These are phyloP conservation scores for Leccinum boreale DNA, from an alignment of 768 basidiomycete species.

Conservation along the genomic window DNA sequence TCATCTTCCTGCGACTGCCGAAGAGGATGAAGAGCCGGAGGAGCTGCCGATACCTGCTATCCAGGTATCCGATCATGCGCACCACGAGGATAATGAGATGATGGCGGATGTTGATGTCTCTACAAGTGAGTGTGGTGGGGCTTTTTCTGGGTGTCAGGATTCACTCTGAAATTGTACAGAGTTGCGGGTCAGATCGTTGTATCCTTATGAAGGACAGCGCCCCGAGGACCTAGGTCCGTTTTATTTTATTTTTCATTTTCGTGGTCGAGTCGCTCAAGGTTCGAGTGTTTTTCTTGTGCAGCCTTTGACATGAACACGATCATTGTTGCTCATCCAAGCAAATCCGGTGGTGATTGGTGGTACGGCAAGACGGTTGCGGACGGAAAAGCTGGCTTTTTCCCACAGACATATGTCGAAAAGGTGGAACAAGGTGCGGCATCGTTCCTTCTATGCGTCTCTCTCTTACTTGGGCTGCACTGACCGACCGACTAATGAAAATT, in stretches of 20 bases:
- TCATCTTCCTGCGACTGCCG: constrained; percentile 49
- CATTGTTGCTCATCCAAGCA: constrained; percentile 81
- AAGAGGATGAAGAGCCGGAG: constrained; percentile 47
- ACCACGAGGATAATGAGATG: constrained; percentile 44
- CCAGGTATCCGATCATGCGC: constrained; percentile 46
- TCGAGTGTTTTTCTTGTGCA: constrained; percentile 26
- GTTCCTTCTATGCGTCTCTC: not conserved
- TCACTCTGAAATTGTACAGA: constrained; percentile 39
- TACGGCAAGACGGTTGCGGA: constrained; percentile 67
- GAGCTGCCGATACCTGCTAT: constrained; percentile 48
- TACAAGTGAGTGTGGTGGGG: constrained; percentile 41
- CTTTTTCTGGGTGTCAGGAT: not conserved
- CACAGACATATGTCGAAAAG: constrained; percentile 80
- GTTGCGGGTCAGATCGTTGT: constrained; percentile 75
- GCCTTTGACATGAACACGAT: constrained; percentile 80
- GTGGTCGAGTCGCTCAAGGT: constrained; percentile 2
- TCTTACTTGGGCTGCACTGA: not conserved
- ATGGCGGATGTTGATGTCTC: constrained; percentile 73
- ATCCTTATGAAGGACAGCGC: constrained; percentile 81
- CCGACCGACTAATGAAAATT: not conserved
- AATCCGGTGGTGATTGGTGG: constrained; percentile 90
- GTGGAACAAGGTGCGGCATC: constrained; percentile 51
- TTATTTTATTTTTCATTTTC: not conserved
- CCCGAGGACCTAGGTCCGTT: constrained; percentile 82
- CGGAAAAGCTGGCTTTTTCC: constrained; percentile 83